Conservation (phyloP, 2,329 filamentous ascomycete species). For the Colletotrichum tamarilloi region DNA sequence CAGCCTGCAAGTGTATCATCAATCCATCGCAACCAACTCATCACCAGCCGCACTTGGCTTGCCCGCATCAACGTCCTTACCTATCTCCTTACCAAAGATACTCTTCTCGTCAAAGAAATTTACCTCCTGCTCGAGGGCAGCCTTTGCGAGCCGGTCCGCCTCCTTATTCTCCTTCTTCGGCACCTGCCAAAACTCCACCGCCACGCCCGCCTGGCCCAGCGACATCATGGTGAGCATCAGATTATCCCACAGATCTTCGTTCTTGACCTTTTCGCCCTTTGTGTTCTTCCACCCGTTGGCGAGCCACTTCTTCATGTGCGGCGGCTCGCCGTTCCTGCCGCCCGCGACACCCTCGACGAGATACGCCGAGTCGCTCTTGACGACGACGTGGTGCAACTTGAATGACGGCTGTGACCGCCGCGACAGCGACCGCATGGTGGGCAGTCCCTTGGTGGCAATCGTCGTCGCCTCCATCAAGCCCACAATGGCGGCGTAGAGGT, state of each 20-base stretch:
- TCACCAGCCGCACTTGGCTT: not conserved
- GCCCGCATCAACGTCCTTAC: no score
- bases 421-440: not conserved
- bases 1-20: not conserved
- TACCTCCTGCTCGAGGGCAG: slow-evolving; percentile 2
- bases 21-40: slow-evolving; percentile 4
- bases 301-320: slow-evolving; percentile 11
- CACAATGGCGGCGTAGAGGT: slow-evolving; percentile 3
- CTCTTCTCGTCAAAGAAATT: slow-evolving; percentile 11
- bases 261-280: slow-evolving; percentile 10
- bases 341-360: not conserved
- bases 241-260: slow-evolving; percentile 6
- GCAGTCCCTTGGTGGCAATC: not conserved
- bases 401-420: not conserved
- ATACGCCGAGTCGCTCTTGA: slow-evolving; percentile 13
- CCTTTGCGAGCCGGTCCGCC: slow-evolving; percentile 33
- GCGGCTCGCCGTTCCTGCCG: not conserved
- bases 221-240: slow-evolving; percentile 4
- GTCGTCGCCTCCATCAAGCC: not conserved
- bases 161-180: slow-evolving; percentile 32
- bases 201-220: slow-evolving; percentile 11
- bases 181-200: slow-evolving; percentile 37
- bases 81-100: not conserved
- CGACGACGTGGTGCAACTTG: slow-evolving; percentile 6
- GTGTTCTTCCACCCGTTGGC: slow-evolving; percentile 8